phyloP scores from a whole-genome alignment of 176 grass and related monocot species.

The Bromus sterilis region DNA sequence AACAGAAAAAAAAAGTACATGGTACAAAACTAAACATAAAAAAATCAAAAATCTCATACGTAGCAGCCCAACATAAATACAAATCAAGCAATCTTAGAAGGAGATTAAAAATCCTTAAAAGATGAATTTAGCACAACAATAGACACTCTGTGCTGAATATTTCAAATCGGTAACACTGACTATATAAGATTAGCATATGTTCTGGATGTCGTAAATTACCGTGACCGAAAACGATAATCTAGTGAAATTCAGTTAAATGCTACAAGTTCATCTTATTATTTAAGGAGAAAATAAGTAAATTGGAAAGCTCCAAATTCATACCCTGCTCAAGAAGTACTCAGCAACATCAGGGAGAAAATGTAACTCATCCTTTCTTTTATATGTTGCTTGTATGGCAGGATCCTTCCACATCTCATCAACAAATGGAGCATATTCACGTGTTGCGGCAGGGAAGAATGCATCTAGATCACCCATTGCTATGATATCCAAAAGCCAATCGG shows the following conservation, averaged over 20 bases:
- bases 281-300: background rate
- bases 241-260: background rate
- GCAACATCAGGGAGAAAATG: slow-evolving; percentile 87
- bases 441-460: slow-evolving; percentile 95
- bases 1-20: background rate
- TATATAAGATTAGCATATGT: background rate
- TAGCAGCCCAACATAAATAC: background rate
- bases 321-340: slow-evolving; percentile 83
- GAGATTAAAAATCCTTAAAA: background rate
- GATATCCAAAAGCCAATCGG: slow-evolving; percentile 97
- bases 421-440: slow-evolving; percentile 89
- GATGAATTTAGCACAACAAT: background rate
- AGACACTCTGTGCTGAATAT: background rate
- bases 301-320: slow-evolving; percentile 20
- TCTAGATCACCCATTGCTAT: slow-evolving; percentile 95
- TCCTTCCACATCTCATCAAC: slow-evolving; percentile 96
- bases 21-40: background rate
- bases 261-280: background rate
- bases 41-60: background rate
- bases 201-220: background rate
- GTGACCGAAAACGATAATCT: background rate
- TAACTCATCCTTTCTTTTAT: slow-evolving; percentile 80
- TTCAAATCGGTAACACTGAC: background rate
- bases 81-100: background rate
- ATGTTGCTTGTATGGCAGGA: slow-evolving; percentile 82